Evolutionary conservation across 2,329 filamentous ascomycete genomes (phyloP), one percentile per base, ranked within the genome.

Genomic region (Talaromyces sp.): DNA sequence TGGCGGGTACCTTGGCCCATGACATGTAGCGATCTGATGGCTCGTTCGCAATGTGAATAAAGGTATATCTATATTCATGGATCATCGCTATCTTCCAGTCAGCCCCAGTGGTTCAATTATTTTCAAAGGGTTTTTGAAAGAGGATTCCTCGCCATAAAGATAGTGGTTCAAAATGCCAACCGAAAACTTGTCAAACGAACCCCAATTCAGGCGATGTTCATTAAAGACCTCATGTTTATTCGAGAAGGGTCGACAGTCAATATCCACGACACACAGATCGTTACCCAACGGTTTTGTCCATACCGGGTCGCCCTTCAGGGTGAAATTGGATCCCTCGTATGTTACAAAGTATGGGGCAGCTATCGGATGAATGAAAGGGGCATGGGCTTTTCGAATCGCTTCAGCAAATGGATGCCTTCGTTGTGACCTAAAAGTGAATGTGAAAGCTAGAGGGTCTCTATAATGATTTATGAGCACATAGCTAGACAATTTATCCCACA

Each of bases 281-380:
- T 40, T 62, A 15, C 59, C 59, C 29, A 62, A 29, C 11, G 59
- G 59, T 25, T 51, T 62, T 53, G 59, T 62, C 59, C 59, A 62
- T 38, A 62, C 17, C 15, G 43, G 25, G 36, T 51, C 59, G 6
- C 36, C 19, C 25, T n/a, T 51, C 59, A 62, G 19, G 10, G 59
- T 53, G 43, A 62, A 62, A n/a, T 62, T 62, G 45, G 22, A n/a
- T 29, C 59, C 59, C 15, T 62, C 59, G 36, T 62, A 62, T n/a
- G 59, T 51, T 19, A 40, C 45, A 62, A 53, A 62, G 43, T 62
- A 53, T 45, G 59, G 43, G 45, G 59, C 45, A n/a, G 31, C 43
- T 29, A 62, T 62, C 34, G 45, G 59, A 25, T 36, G 59, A 62
- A 62, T 40, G 45, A 62, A 62, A 10, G 59, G 40, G 6, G 59